Base-by-base conservation (phyloP, 345 rosid genomes). In the Gossypium raimondii region DNA sequence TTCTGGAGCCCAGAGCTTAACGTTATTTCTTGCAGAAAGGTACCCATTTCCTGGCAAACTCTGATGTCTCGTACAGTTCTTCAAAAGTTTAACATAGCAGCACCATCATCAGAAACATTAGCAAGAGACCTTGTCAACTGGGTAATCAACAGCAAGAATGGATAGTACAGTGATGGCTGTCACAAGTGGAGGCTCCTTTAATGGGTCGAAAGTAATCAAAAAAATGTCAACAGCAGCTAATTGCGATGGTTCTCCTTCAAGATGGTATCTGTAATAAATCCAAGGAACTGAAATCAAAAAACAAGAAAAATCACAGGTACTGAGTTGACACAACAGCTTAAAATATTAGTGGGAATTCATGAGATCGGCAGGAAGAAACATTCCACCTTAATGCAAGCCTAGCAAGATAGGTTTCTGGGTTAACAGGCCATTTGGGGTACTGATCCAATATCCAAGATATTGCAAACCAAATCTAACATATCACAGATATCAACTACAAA, bases 401-500 rank as follows among this genome's bases (percentile, higher is more conserved):
- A 81, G 92, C 98, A 4, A 94, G 94, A 82, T 94, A 94, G 9
- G 97, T 94, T 82, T 94, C 98, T 9, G 93, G 94, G 72, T 89
- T 90, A 74, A 94, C 87, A 58, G 98, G 87, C 98, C 98, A 94
- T 75, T 89, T 94, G 4, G 97, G 97, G 80, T 90, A 92, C 84
- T 94, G 97, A 86, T 94, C 98, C 79, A 94, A 78, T 79, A 94
- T 92, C 98, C 97, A 94, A 70, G 97, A 94, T 13, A 92, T 53
- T 70, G 98, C 98, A 84, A 92, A 94, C 97, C 97, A 94, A 48
- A 94, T 86, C 88, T 94, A 97, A 85, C 98, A 94, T 79, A 94
- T 90, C 59, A 94, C 96, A 12, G 98, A 94, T 78, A 90, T 77
- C 79, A 94, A 84, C 98, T 97, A 90, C 78, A 94, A 79, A 48